These are phyloP conservation scores for Candida maesae DNA, from an alignment of 805 yeast species.

Conservation along the genomic window DNA sequence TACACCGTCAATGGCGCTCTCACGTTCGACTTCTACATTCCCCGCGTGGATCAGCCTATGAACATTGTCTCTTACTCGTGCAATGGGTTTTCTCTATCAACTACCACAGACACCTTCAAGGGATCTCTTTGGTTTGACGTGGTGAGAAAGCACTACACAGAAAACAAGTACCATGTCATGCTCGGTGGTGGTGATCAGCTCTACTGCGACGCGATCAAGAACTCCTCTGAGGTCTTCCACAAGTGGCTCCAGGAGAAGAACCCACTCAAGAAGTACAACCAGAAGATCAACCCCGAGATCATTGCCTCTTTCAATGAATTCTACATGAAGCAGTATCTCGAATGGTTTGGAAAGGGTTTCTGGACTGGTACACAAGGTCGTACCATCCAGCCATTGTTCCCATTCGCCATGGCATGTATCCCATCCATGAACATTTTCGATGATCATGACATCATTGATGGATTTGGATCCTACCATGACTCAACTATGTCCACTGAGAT, in stretches of 20 bases:
- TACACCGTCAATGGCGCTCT: conserved; percentile 52
- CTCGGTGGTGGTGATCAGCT: conserved; percentile 97
- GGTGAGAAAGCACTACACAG: conserved; percentile 53
- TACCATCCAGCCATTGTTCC: conserved; percentile 64
- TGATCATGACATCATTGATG: conserved; percentile 96
- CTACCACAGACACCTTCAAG: conserved; percentile 61
- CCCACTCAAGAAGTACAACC: conserved; percentile 42
- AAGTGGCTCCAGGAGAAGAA: conserved; percentile 61
- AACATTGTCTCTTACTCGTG: conserved; percentile 83
- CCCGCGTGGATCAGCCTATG: conserved; percentile 63
- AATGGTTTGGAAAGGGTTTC: conserved; percentile 89
- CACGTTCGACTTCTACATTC: conserved; percentile 67
- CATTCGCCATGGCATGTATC: conserved; percentile 74
- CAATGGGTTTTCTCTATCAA: conserved; percentile 80
- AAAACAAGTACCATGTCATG: conserved; percentile 82
- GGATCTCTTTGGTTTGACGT: conserved; percentile 89
- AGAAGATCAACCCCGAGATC: conserved; percentile 45
- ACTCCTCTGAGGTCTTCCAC: conserved; percentile 46
- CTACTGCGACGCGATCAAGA: conserved; percentile 78
- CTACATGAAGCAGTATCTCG: conserved; percentile 69
- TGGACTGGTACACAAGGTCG: conserved; percentile 69
- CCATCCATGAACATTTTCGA: conserved; percentile 87
- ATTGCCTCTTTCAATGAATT: conserved; percentile 53
- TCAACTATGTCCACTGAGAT: conserved; percentile 67
- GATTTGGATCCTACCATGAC: conserved; percentile 85